phyloP scores from a whole-genome alignment of 768 basidiomycete genomes.

The Kwoniella sp. region DNA sequence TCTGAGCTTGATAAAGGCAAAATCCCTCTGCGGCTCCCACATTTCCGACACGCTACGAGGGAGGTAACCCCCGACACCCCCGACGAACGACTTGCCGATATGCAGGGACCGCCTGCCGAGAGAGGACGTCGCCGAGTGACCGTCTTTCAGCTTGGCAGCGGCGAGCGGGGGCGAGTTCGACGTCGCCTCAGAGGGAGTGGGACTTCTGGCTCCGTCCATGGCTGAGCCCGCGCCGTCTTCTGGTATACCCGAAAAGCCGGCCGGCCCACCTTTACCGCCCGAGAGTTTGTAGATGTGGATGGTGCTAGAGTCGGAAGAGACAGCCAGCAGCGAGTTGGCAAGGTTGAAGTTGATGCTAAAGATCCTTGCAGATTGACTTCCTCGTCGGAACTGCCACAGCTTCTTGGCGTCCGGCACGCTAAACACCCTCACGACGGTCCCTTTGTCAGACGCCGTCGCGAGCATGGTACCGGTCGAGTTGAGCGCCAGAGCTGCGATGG shows the following conservation, averaged over 20 bases:
- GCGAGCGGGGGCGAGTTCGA: conserved; percentile 28
- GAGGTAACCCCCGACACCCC: conserved; percentile 48
- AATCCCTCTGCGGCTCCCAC: conserved; percentile 95
- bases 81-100: conserved; percentile 48
- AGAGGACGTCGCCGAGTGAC: conserved; percentile 32
- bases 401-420: conserved; percentile 85
- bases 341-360: conserved; percentile 81
- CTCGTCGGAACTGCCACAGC: conserved; percentile 89
- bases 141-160: conserved; percentile 7
- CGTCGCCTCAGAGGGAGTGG: conserved; percentile 36
- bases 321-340: conserved; percentile 75
- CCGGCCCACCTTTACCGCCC: neutral
- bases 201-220: conserved; percentile 38
- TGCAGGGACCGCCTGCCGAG: conserved; percentile 41
- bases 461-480: conserved; percentile 83
- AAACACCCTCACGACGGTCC: conserved; percentile 96
- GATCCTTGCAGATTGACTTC: conserved; percentile 79
- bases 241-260: neutral
- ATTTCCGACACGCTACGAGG: conserved; percentile 87
- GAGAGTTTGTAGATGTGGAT: conserved; percentile 93
- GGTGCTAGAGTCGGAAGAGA: conserved; percentile 86
- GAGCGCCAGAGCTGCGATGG: conserved; percentile 79
- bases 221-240: neutral
- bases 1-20: conserved; percentile 78
- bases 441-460: conserved; percentile 89